Conservation (phyloP, 2,329 filamentous ascomycete genomes). For the Parastagonospora nodorum region DNA sequence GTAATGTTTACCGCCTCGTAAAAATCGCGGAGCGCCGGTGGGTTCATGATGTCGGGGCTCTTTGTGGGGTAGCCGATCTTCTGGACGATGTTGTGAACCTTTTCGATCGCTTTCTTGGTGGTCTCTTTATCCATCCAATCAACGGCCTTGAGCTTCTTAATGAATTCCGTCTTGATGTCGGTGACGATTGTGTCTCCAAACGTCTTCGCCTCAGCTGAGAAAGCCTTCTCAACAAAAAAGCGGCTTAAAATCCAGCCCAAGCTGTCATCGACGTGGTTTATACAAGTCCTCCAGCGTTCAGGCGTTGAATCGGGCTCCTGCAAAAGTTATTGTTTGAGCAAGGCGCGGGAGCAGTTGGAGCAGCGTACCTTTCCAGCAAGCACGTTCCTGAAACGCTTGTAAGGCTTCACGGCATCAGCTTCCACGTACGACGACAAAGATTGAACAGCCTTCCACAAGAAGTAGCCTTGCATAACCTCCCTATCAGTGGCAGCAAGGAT, state of each 20-base stretch:
- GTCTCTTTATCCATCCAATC: slow-evolving; percentile 70
- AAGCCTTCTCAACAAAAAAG: slow-evolving; percentile 72
- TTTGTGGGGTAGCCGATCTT: slow-evolving; percentile 71
- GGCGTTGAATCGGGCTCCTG: slow-evolving; percentile 63
- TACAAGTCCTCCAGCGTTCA: slow-evolving; percentile 71
- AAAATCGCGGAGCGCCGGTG: slow-evolving; percentile 60
- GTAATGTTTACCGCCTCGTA: slow-evolving; percentile 61
- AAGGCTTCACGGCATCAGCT: slow-evolving; percentile 63
- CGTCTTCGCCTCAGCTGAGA: slow-evolving; percentile 68
- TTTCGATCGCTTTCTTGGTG: slow-evolving; percentile 64
- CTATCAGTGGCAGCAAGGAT: slow-evolving; percentile 60
- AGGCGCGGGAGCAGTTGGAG: background rate
- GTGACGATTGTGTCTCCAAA: slow-evolving; percentile 72
- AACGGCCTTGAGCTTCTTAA: slow-evolving; percentile 62
- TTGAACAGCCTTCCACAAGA: slow-evolving; percentile 68
- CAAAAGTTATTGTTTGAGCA: slow-evolving; percentile 17
- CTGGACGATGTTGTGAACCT: slow-evolving; percentile 69
- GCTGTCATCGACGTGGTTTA: slow-evolving; percentile 61
- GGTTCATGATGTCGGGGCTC: slow-evolving; percentile 66
- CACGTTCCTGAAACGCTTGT: slow-evolving; percentile 64
- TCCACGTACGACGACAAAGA: slow-evolving; percentile 61
- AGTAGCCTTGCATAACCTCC: slow-evolving; percentile 65
- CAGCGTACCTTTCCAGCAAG: slow-evolving; percentile 58
- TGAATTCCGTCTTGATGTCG: slow-evolving; percentile 71
- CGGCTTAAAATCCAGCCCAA: slow-evolving; percentile 72